Evolutionary conservation across 371 early-diverging fungal genomes (phyloP).

Genomic region (Phascolomyces articulosus): DNA sequence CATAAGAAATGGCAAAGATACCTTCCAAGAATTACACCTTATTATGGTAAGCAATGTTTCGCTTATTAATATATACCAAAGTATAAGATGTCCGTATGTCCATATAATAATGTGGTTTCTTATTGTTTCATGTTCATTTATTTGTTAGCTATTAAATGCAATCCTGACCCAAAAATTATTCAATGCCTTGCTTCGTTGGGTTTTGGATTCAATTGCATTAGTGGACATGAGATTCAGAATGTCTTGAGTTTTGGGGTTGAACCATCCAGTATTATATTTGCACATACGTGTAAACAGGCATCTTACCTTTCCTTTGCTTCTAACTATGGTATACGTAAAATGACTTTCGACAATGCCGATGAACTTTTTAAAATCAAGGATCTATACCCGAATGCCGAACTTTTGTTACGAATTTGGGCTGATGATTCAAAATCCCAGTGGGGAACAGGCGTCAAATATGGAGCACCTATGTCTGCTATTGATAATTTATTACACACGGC

Average conservation of each 20-base stretch:
- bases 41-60: slow-evolving; percentile 82
- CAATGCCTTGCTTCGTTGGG: slow-evolving; percentile 84
- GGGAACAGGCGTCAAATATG: slow-evolving; percentile 95
- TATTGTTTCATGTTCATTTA: too few species aligned
- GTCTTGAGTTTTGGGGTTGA: slow-evolving; percentile 71
- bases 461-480: slow-evolving; percentile 83
- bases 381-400: slow-evolving; percentile 78
- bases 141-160: slow-evolving; percentile 89
- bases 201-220: slow-evolving; percentile 93
- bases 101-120: too few species aligned
- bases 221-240: slow-evolving; percentile 83
- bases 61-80: too few species aligned
- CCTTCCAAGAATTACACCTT: slow-evolving; percentile 92
- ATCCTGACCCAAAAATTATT: slow-evolving; percentile 89
- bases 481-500: slow-evolving; percentile 73
- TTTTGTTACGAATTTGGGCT: slow-evolving; percentile 91
- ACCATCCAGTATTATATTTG: slow-evolving; percentile 89
- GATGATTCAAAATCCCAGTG: slow-evolving; percentile 94
- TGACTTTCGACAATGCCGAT: slow-evolving; percentile 98
- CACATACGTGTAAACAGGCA: slow-evolving; percentile 96
- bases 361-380: slow-evolving; percentile 92
- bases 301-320: slow-evolving; percentile 90
- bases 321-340: slow-evolving; percentile 75
- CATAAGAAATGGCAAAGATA: slow-evolving; percentile 76
- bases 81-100: too few species aligned